Base-by-base conservation (phyloP, 2,329 filamentous ascomycete species). In the Colletotrichum lini region DNA sequence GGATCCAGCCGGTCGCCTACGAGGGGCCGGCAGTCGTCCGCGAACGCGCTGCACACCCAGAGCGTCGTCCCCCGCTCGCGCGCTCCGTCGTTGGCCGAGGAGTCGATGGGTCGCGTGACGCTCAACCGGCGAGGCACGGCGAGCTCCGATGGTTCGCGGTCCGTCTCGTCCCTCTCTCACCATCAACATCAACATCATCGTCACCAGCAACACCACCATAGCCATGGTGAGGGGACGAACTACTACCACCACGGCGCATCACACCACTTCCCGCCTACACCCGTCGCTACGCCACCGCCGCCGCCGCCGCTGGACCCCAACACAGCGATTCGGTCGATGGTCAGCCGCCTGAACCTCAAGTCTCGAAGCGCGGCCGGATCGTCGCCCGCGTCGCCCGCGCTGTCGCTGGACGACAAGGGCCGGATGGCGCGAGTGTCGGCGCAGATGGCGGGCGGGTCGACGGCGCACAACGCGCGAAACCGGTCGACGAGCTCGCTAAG, bases 341-440 rank as follows among this genome's bases (percentile, higher is more conserved):
- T 80, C 74, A 75, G 76, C 67, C 79, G 79, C 50, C 65, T 82
- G 15, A 79, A 82, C 52, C 75, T 79, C 1, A 76, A 79, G n/a
- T 77, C 77, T 9, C 74, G 77, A 57, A 74, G 72, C 9, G 53
- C n/a, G 1, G 67, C 26, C 58, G 70, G 18, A 74, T 72, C 54
- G 49, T 73, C 72, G 49, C 70, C 75, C 4, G 72, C 74, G 13
- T 73, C 76, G 64, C 72, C 72, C 13, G 65, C 61, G 23, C 42
- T 67, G 30, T 76, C 76, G 38, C 72, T 67, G 65, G 74, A 73
- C 61, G 62, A 61, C 40, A 58, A 64, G 57, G 38, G 30, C 47
- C 61, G 58, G 44, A 45, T 67, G 61, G 50, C 64, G 40, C 44
- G 53, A 21, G 44, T 63, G 7, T 69, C 70, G 53, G 69, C 67